Evolutionary conservation across 352 stramenopile genomes (phyloP), one percentile per base, ranked within the genome.

Genomic region (Pythium dissotocum): DNA sequence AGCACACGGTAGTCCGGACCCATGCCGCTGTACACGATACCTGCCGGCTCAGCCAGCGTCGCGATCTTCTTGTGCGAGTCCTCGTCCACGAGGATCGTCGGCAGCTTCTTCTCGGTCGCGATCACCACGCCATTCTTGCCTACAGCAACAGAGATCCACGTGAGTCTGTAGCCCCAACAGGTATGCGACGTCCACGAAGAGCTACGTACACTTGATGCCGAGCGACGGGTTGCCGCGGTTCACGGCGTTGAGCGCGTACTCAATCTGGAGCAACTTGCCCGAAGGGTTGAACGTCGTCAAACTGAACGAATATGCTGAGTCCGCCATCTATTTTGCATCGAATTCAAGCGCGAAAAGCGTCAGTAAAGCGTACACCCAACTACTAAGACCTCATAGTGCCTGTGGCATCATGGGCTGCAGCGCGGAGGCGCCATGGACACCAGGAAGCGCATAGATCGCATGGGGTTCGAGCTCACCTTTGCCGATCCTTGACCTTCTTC

Each of bases 121-220:
- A 99, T 98, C 46, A 99, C 98, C 5, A 99, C 98, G 55, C 98
- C 98, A 75, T 99, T 99, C 67, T 96, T 98, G 70, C 97, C 97
- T 97, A 78, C 21, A 63, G 18, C 72, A 64, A 10, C 24, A 18
- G 63, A 30, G 54, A 54, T 52, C 12, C 13, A 52, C 18, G 49
- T 24, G 21, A 24, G 21, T 24, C n/a, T n/a, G n/a, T n/a, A n/a
- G n/a, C n/a, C n/a, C n/a, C n/a, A n/a, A n/a, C n/a, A n/a, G n/a
- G n/a, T n/a, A n/a, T n/a, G n/a, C n/a, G n/a, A n/a, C n/a, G n/a
- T n/a, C n/a, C 21, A 24, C 21, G 21, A 24, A 24, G 30, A 28
- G n/a, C 30, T 46, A 87, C 80, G 42, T 79, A 94, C 86, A 93
- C 60, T 93, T 92, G 76, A 99, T 99, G 71, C 98, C 98, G 21